Evolutionary conservation across 305 asterid species (phyloP).

Genomic region (Rubia peregrina): DNA sequence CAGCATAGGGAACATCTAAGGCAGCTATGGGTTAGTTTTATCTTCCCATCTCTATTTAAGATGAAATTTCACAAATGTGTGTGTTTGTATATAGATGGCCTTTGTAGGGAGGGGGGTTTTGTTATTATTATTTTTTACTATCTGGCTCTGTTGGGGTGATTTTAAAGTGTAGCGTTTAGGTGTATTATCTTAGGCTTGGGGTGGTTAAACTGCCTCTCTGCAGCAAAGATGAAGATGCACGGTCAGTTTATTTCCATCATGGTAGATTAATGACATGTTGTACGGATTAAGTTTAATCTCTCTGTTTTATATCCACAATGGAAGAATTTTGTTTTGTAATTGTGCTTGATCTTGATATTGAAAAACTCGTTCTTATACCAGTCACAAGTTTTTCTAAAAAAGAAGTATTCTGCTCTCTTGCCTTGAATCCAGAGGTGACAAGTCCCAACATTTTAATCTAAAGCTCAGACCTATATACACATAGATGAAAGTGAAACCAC

Average conservation of each 20-base stretch:
- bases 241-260: background rate
- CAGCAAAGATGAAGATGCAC: conserved; percentile 5
- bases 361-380: background rate
- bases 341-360: background rate
- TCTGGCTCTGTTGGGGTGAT: conserved; percentile 6
- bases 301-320: conserved; percentile 5
- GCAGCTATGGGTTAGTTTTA: conserved; percentile 5
- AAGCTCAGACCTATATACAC: too few species aligned
- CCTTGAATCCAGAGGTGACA: too few species aligned
- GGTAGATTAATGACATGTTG: background rate
- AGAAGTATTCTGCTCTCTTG: too few species aligned
- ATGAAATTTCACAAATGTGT: conserved; percentile 17
- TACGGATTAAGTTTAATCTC: conserved; percentile 21
- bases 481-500: too few species aligned
- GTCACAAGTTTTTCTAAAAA: too few species aligned
- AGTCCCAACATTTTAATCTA: too few species aligned
- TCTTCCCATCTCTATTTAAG: background rate
- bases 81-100: conserved; percentile 36
- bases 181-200: conserved; percentile 21
- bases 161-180: conserved; percentile 22
- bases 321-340: background rate
- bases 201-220: conserved; percentile 19
- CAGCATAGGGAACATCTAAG: conserved; percentile 55
- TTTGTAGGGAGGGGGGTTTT: conserved; percentile 18
- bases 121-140: background rate